Percentiles rank a stretch among this genome's conserved stretches.
Evolutionary conservation across 23 red algal species (phyloP).

Genomic region (Gracilaria domingensis): DNA sequence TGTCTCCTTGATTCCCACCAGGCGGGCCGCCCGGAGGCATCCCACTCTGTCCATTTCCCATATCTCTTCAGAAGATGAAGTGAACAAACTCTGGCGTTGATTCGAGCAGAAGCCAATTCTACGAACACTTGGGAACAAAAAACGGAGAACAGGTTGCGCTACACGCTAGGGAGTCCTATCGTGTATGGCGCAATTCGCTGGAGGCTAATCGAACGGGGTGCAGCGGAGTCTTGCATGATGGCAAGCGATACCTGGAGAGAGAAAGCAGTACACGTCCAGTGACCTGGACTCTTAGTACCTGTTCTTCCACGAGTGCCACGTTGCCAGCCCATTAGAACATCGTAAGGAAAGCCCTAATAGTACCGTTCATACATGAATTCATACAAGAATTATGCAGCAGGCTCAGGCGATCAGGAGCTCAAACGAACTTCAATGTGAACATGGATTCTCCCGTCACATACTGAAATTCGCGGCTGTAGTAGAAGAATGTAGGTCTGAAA

Average conservation of each 20-base stretch:
- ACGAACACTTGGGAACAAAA: background rate
- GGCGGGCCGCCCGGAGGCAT: slow-evolving; percentile 63
- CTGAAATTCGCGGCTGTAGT: no score
- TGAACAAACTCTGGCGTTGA: background rate
- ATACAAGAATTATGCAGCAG: background rate
- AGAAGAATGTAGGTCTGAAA: no score
- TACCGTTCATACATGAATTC: background rate
- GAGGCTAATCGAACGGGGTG: background rate
- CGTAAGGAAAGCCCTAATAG: no score
- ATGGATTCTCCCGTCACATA: no score
- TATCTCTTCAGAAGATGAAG: slow-evolving; percentile 29
- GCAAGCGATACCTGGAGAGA: no score
- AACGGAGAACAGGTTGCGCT: background rate
- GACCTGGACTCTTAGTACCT: no score
- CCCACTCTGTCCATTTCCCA: slow-evolving; percentile 95
- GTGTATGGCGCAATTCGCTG: background rate
- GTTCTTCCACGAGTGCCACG: no score
- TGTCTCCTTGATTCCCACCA: slow-evolving; percentile 79
- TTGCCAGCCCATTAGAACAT: no score
- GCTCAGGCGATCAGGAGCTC: background rate
- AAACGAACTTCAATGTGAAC: background rate
- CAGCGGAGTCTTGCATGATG: no score
- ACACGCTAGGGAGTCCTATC: no score
- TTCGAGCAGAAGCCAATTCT: background rate
- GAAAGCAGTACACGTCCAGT: background rate